Evolutionary conservation across 108 stramenopile genomes (phyloP).

Genomic region (Ochromonas danica): DNA sequence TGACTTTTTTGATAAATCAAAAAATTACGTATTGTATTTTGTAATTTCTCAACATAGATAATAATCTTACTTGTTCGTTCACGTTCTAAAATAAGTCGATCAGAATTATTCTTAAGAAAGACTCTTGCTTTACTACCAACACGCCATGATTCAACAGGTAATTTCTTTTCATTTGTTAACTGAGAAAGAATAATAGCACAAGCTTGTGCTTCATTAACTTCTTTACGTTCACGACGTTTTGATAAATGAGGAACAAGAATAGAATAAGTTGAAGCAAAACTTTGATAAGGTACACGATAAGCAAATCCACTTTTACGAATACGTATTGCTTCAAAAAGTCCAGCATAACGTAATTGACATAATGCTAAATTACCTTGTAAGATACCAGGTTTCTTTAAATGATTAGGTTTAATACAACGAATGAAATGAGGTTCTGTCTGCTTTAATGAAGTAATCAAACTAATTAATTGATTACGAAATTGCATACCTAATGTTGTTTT

Average conservation of each 20-base stretch:
- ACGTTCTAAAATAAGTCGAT: constrained; percentile 24
- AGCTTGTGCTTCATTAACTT: not conserved
- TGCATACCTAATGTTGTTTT: constrained; percentile 52
- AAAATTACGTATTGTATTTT: not conserved
- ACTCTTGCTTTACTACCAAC: not conserved
- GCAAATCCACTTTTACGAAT: constrained; percentile 40
- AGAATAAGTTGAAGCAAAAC: not conserved
- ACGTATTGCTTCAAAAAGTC: constrained; percentile 42
- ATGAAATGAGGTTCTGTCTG: constrained; percentile 59
- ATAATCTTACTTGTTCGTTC: not conserved
- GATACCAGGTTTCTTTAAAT: constrained; percentile 42
- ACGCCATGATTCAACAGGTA: too few relatives aligned
- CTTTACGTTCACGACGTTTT: not conserved
- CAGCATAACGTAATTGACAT: constrained; percentile 43
- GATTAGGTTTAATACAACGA: constrained; percentile 64
- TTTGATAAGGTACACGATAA: constrained; percentile 2
- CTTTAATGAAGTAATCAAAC: constrained; percentile 51
- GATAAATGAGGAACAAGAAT: constrained; percentile 6
- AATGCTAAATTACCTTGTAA: constrained; percentile 45
- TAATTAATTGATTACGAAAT: constrained; percentile 56
- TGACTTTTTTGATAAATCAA: not conserved
- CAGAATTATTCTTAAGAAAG: not conserved
- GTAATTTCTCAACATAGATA: not conserved
- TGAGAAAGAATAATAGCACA: constrained; percentile 17
- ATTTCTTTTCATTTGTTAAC: too few relatives aligned